phyloP scores from a whole-genome alignment of 495 filamentous ascomycete species.

The Talaromyces borbonicus region DNA sequence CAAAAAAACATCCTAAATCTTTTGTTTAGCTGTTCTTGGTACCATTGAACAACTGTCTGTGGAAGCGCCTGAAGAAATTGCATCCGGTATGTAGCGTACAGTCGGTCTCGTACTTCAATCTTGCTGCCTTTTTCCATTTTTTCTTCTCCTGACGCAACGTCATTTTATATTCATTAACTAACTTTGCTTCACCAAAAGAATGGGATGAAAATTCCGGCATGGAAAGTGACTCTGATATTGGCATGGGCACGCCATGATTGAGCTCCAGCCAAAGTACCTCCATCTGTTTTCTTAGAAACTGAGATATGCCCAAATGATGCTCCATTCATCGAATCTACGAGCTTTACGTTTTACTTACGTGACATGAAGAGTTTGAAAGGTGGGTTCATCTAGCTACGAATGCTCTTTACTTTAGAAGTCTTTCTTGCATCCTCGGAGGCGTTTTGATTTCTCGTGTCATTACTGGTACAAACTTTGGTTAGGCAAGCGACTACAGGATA shows the following conservation, averaged over 20 bases:
- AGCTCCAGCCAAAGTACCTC: too few relatives aligned
- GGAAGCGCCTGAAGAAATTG: conserved; percentile 29
- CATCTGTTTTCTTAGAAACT: too few relatives aligned
- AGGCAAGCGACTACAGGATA: neutral
- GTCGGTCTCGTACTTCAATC: conserved; percentile 15
- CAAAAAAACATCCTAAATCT: neutral
- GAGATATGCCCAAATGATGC: neutral
- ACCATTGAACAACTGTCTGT: conserved; percentile 26
- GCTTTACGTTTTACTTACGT: too few relatives aligned
- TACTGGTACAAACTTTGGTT: neutral
- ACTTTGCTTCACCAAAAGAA: conserved; percentile 32
- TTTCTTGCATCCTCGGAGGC: conserved; percentile 8
- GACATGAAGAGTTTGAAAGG: neutral
- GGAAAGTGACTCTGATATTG: conserved; percentile 35
- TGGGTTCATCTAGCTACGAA: neutral
- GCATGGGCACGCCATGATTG: conserved; percentile 25
- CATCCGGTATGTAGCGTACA: conserved; percentile 25
- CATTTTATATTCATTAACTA: conserved; percentile 33
- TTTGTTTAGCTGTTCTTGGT: conserved; percentile 17
- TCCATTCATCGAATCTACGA: neutral
- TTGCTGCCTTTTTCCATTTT: conserved; percentile 1
- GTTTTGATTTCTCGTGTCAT: conserved; percentile 6
- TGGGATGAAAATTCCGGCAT: conserved; percentile 37
- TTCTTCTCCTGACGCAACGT: conserved; percentile 13
- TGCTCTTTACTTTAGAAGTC: neutral